Percentiles rank a stretch among this genome's conserved stretches.
Evolutionary conservation across 1,139 yeast genomes (phyloP).

Genomic region (Candida pseudocylindracea): DNA sequence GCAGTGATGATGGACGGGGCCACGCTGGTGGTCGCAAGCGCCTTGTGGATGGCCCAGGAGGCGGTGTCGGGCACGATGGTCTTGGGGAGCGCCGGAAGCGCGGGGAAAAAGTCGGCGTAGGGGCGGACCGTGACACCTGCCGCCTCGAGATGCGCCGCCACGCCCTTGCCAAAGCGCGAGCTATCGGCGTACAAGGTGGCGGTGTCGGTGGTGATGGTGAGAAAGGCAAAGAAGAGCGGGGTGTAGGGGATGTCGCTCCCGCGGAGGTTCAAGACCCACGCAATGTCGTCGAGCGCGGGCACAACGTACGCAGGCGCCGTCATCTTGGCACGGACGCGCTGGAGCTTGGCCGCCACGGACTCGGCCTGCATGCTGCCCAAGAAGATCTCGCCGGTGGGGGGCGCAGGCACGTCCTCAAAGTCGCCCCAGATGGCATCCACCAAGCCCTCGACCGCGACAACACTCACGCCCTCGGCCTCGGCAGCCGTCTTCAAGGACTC

Average conservation of each 20-base stretch:
- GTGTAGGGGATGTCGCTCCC: conserved; percentile 74
- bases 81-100: conserved; percentile 16
- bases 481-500: conserved; percentile 9
- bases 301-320: conserved; percentile 22
- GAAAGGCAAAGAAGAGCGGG: conserved; percentile 77
- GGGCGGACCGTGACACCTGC: conserved; percentile 23
- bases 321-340: conserved; percentile 16
- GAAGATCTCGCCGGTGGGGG: conserved; percentile 13
- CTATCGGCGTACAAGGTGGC: conserved; percentile 39
- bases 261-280: conserved; percentile 79
- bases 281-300: conserved; percentile 71
- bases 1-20: conserved; percentile 41
- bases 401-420: conserved; percentile 26
- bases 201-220: conserved; percentile 30
- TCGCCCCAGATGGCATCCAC: conserved; percentile 55
- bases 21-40: conserved; percentile 7
- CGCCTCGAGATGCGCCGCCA: conserved; percentile 11
- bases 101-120: conserved; percentile 34
- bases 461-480: conserved; percentile 22
- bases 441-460: conserved; percentile 52
- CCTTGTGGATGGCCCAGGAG: conserved; percentile 65
- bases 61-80: conserved; percentile 35
- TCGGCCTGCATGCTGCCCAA: conserved; percentile 27
- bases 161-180: conserved; percentile 11
- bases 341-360: conserved; percentile 15